These are phyloP conservation scores for Phytopythium sindhum DNA, from an alignment of 352 stramenopile genomes.

Conservation along the genomic window DNA sequence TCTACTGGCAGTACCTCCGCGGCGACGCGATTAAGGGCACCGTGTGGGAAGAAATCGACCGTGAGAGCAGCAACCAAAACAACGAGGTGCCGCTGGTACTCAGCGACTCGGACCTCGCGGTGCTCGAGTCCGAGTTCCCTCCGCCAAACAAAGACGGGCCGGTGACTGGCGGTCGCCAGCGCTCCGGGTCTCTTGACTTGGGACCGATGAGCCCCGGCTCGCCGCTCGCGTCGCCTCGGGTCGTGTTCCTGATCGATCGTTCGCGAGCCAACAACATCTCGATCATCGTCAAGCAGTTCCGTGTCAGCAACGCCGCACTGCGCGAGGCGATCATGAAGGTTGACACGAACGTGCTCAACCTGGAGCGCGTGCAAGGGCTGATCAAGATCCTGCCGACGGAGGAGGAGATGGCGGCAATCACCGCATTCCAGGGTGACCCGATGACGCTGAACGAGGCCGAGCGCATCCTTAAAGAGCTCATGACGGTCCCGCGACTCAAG, in stretches of 20 bases:
- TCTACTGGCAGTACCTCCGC: constrained; percentile 77
- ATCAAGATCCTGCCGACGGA: constrained; percentile 88
- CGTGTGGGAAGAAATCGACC: constrained; percentile 79
- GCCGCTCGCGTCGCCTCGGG: constrained; percentile 44
- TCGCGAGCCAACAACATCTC: constrained; percentile 88
- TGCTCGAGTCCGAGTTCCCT: constrained; percentile 63
- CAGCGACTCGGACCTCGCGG: constrained; percentile 40
- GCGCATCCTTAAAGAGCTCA: constrained; percentile 75
- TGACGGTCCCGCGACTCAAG: constrained; percentile 66
- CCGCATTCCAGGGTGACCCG: constrained; percentile 54
- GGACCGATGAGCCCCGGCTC: constrained; percentile 25
- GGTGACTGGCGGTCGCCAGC: constrained; percentile 29
- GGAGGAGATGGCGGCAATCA: constrained; percentile 77
- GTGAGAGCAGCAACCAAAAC: constrained; percentile 45
- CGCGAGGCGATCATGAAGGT: constrained; percentile 82
- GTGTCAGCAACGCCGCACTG: constrained; percentile 86
- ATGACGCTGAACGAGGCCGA: constrained; percentile 75
- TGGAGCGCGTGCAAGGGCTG: constrained; percentile 82
- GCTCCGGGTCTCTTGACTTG: constrained; percentile 5
- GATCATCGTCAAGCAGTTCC: constrained; percentile 96
- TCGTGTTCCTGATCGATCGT: constrained; percentile 78
- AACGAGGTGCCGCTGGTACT: constrained; percentile 51
- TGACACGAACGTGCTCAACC: constrained; percentile 65
- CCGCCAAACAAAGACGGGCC: constrained; percentile 41
- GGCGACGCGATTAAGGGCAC: constrained; percentile 58